Base-by-base conservation (phyloP, 2,329 filamentous ascomycete species). In the Cytospora paraplurivora region DNA sequence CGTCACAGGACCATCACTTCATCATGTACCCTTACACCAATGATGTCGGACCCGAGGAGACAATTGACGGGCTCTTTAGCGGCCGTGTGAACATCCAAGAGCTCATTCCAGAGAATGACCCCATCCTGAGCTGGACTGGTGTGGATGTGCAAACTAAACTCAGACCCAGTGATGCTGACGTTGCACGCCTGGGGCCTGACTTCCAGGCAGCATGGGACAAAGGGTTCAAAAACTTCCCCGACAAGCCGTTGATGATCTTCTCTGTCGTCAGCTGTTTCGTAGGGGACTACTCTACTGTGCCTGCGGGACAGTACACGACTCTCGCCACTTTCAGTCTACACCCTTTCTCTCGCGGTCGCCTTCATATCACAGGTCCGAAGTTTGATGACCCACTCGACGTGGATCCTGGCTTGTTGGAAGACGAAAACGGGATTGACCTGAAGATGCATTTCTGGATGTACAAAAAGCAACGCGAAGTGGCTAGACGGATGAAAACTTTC, bases 381-480 rank as follows among this genome's bases (percentile, higher is more conserved):
- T 67, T 77, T 3, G 68, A 74, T 12, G 75, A 78, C 33, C 71
- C 73, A 3, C 74, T 79, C 13, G 78, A 83, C 55, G 85, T 86
- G 59, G 79, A 83, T 60, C 75, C 79, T 0, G 83, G 83, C 21
- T 85, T 78, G 71, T 76, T 86, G 47, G 76, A 72, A 19, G 77
- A 85, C 66, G 68, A 75, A 34, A 60, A 76, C 59, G 72, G 77
- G 32, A 71, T 79, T 34, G 80, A 86, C 68, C 82, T 67, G 77
- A 82, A 69, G 82, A 84, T 84, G 65, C 78, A 86, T 50, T 71
- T 85, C 4, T 68, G 82, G 2, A 68, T 82, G 0, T 82, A 79
- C 64, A 75, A 81, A 0, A 87, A 83, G 68, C 78, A 76, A 55
- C 80, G 79, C 11, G 78, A 76, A 27, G 72, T 86, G 0, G 71